Conservation (phyloP, 768 basidiomycete species). For the Clitopilus passeckerianus region DNA sequence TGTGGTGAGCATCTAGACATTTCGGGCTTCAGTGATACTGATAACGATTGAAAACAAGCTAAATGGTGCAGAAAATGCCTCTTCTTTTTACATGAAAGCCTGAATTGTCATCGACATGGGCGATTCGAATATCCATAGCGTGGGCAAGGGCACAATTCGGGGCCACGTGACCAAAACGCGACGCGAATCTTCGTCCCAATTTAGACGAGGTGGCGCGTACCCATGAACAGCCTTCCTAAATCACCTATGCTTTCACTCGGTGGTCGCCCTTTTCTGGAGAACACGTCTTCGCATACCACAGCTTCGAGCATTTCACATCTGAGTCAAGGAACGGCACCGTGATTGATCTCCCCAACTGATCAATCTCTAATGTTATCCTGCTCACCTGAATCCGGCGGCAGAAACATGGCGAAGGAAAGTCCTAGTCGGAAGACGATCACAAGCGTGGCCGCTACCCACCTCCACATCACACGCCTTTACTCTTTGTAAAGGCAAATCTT, state of each 20-base stretch:
- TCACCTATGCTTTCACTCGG: not conserved
- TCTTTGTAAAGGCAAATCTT: not conserved
- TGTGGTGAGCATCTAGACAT: not conserved
- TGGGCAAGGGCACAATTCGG: too few species aligned
- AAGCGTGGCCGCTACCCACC: not conserved
- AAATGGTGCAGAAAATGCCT: too few species aligned
- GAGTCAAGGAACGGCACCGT: not conserved
- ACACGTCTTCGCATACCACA: not conserved
- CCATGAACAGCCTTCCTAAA: not conserved
- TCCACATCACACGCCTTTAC: not conserved
- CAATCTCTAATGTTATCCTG: not conserved
- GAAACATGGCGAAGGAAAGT: not conserved
- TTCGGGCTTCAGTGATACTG: not conserved
- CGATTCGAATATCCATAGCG: too few species aligned
- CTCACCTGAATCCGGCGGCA: not conserved
- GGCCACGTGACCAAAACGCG: not conserved
- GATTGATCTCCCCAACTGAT: not conserved
- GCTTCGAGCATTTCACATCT: not conserved
- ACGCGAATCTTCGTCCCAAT: not conserved
- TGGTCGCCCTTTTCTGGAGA: not conserved
- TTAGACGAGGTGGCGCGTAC: not conserved
- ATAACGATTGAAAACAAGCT: not conserved
- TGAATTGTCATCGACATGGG: too few species aligned
- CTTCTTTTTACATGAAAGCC: too few species aligned
- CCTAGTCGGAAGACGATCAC: not conserved